Evolutionary conservation across 495 filamentous ascomycete genomes (phyloP), one percentile per base, ranked within the genome.

Genomic region (Penicillium daleae): DNA sequence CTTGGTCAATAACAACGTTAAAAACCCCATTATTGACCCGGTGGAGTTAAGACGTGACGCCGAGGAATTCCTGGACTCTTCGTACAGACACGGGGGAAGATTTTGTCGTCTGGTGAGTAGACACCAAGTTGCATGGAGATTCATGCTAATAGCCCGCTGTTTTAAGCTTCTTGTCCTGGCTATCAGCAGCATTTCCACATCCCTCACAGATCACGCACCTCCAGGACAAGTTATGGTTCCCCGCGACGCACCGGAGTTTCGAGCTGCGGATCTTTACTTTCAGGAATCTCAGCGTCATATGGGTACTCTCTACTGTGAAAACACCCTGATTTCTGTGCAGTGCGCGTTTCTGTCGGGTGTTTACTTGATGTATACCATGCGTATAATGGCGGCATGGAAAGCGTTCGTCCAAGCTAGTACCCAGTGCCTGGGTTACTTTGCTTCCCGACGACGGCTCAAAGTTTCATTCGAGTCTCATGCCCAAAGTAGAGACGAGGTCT

Each of bases 281-380:
- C 44, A 49, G 13, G 44, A 19, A 13, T 6, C 44, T 22, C 44
- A 49, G 24, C 44, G 24, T 22, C 44, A 49, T 19, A 49, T 49
- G 44, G 44, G 44, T 9, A 4, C 44, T 49, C 44, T 22, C 12
- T 49, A 22, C 44, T 49, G 44, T 49, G 44, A 49, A 19, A 49
- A 49, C 19, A 9, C 44, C 3, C n/a, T 49, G 8, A 49, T 49
- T 49, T 22, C 44, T 7, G 44, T 49, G 19, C 44, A 49, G 19
- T 49, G 44, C n/a, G 44, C 44, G 9, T 49, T 49, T 19, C 3
- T 49, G 19, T 49, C 44, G 24, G 44, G 44, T 4, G 44, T 49
- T 8, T 49, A 49, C 24, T 27, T 49, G 44, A 49, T 49, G 44
- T 49, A 49, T 49, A 49, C n/a, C 44, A 49, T 49, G 44, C 44